Evolutionary conservation across 1,284 basidiomycete species (phyloP), one percentile per base, ranked within the genome.

Genomic region (Fomitiporia mediterranea): DNA sequence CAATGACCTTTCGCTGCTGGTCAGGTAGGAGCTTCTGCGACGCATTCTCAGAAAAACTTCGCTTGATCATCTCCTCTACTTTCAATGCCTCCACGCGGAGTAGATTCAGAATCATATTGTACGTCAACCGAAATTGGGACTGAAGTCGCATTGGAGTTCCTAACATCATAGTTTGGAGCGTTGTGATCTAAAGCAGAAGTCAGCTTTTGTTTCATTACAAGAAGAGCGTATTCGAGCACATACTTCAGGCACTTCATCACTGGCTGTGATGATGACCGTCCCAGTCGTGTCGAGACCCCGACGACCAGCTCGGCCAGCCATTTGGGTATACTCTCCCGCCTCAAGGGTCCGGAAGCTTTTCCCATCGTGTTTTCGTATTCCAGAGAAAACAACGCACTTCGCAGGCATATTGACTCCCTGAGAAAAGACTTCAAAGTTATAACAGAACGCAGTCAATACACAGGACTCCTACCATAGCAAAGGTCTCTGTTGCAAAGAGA

Each of bases 371-470:
- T 99, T 99, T 53, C 94, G 82, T 52, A 91, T 97, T 39, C 84
- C 86, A 0, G 96, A 95, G 70, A 99, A 99, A 1, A 98, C 97
- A 1, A 99, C 97, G 62, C 88, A 93, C 76, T 89, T 91, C 1
- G 97, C 94, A 13, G 97, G 97, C 97, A 99, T 99, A 72, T 99
- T 99, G 58, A 99, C 97, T 46, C 94, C 94, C 94, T 96, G n/a
- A 23, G 50, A 17, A 23, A 25, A 15, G 19, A n/a, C 21, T 23
- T 44, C 30, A 9, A 44, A 32, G 42, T 15, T 6, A 25, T n/a
- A 25, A n/a, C 28, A 6, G 8, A n/a, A n/a, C n/a, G 25, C 52
- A 30, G 35, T 11, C 35, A 6, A 57, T 21, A 27, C 21, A 15
- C 13, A 21, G 11, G 19, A 6, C 30, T 64, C 78, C 59, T 58